Conservation (phyloP, 495 filamentous ascomycete species). For the Tuber aestivum region DNA sequence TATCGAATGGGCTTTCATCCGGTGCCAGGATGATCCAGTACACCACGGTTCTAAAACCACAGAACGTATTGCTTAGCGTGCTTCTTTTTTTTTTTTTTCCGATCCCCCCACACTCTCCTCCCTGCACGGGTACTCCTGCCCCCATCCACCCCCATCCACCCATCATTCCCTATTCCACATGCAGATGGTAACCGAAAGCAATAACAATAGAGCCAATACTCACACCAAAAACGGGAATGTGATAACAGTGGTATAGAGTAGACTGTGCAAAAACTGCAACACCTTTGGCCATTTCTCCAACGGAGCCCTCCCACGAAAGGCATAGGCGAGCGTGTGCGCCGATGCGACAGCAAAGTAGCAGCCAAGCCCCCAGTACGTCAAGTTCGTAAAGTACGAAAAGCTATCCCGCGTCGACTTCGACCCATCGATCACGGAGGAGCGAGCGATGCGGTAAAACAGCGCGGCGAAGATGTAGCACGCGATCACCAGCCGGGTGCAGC, state of each 20-base stretch:
- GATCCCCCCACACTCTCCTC: neutral
- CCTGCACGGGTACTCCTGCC: neutral
- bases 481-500: conserved; percentile 54
- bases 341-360: conserved; percentile 67
- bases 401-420: conserved; percentile 45
- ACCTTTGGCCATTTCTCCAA: conserved; percentile 56
- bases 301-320: conserved; percentile 50
- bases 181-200: conserved; percentile 45
- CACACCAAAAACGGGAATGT: conserved; percentile 64
- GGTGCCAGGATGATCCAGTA: conserved; percentile 57
- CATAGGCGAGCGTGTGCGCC: conserved; percentile 63
- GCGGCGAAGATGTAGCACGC: conserved; percentile 66
- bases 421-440: conserved; percentile 39
- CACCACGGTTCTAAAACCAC: conserved; percentile 48
- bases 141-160: neutral
- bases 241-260: conserved; percentile 61
- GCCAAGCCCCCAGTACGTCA: conserved; percentile 71
- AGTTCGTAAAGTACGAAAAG: conserved; percentile 76
- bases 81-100: neutral
- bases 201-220: conserved; percentile 2
- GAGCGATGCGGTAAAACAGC: conserved; percentile 63
- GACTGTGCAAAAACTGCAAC: conserved; percentile 59
- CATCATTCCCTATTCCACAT: neutral
- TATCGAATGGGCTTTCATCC: conserved; percentile 50
- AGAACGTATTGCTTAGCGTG: neutral